A percentile compares a stretch with the other conserved stretches of the same genome.
phyloP scores from a whole-genome alignment of 140 eudicot genomes.

The Flaveria floridana region DNA sequence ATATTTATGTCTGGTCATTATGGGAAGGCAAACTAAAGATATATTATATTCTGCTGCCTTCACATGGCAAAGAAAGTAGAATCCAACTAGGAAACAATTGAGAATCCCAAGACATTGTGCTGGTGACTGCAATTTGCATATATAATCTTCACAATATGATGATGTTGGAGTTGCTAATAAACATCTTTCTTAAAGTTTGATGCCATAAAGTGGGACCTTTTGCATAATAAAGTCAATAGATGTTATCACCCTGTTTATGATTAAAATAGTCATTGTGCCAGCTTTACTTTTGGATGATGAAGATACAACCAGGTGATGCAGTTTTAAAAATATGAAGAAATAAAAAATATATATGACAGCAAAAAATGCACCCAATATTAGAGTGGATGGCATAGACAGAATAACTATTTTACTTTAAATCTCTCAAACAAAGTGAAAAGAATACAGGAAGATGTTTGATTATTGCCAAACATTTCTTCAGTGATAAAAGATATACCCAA shows the following conservation, averaged over 20 bases:
- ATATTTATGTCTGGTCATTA: background rate
- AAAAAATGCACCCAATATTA: constrained; percentile 7
- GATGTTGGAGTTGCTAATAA: constrained; percentile 20
- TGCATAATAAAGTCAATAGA: constrained; percentile 5
- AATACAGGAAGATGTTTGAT: background rate
- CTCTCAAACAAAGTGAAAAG: background rate
- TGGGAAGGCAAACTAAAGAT: background rate
- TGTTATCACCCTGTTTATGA: background rate
- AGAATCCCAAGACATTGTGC: constrained; percentile 22
- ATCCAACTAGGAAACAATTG: background rate
- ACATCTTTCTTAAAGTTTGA: background rate
- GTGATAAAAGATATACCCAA: background rate
- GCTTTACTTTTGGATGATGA: constrained; percentile 27
- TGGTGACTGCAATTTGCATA: constrained; percentile 13
- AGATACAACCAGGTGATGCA: constrained; percentile 15
- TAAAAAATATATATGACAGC: background rate
- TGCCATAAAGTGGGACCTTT: constrained; percentile 14
- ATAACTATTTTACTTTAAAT: background rate
- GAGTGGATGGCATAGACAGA: background rate
- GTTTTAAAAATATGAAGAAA: background rate
- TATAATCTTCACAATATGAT: constrained; percentile 18
- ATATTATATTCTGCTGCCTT: constrained; percentile 13
- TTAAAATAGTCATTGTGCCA: constrained; percentile 14
- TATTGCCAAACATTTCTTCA: background rate
- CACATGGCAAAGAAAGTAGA: background rate